These are phyloP conservation scores for Sugiyamaella sp. DNA, from an alignment of 1,139 yeast genomes.

Conservation along the genomic window DNA sequence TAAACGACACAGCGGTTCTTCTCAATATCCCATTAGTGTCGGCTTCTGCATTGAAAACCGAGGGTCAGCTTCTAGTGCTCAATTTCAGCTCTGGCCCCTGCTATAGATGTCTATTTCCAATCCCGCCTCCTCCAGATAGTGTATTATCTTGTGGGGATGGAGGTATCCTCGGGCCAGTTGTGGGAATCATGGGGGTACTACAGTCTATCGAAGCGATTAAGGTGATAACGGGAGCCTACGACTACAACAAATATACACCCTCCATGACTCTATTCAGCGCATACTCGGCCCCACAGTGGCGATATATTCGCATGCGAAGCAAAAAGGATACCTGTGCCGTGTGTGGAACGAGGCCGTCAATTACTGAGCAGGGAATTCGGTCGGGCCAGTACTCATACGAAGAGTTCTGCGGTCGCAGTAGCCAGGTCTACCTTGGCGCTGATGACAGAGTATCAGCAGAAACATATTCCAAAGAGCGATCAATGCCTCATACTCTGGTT, in stretches of 20 bases:
- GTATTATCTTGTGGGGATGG: conserved; percentile 91
- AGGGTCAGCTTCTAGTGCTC: conserved; percentile 82
- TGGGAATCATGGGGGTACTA: conserved; percentile 84
- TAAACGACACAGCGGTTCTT: conserved; percentile 82
- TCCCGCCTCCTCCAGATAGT: conserved; percentile 83
- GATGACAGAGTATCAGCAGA: conserved; percentile 55
- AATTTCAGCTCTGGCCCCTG: conserved; percentile 84
- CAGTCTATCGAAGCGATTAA: conserved; percentile 91
- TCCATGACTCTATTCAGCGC: conserved; percentile 73
- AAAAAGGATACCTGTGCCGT: conserved; percentile 61
- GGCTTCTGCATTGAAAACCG: conserved; percentile 89
- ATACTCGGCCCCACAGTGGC: conserved; percentile 67
- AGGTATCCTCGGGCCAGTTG: conserved; percentile 95
- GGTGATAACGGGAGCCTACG: conserved; percentile 61
- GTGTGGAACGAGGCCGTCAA: conserved; percentile 57
- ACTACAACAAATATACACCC: conserved; percentile 55
- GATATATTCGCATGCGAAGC: conserved; percentile 80
- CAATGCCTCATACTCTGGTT: conserved; percentile 47
- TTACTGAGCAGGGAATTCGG: conserved; percentile 53
- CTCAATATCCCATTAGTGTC: conserved; percentile 75
- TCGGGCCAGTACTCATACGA: conserved; percentile 60
- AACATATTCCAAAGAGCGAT: conserved; percentile 6
- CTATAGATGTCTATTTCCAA: conserved; percentile 89
- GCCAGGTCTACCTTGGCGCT: conserved; percentile 45
- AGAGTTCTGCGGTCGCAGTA: conserved; percentile 70